These are phyloP conservation scores for Pyrenochaeta sp. DNA, from an alignment of 2,329 filamentous ascomycete species.

Conservation along the genomic window DNA sequence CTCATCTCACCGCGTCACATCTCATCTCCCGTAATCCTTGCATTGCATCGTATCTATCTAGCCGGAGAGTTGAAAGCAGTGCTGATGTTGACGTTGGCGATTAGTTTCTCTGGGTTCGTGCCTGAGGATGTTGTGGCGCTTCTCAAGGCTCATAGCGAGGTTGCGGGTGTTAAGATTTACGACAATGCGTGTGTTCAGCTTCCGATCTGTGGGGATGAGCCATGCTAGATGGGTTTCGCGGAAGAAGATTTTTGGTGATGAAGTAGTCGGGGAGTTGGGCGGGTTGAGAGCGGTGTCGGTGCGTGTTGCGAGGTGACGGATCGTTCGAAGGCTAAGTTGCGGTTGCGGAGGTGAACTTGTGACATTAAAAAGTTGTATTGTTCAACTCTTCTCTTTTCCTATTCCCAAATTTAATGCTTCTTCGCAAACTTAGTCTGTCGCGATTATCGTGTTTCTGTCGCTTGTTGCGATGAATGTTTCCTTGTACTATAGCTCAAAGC, in stretches of 20 bases:
- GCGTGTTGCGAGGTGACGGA: no score
- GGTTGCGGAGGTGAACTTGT: no score
- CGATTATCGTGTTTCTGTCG: no score
- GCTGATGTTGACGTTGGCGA: background rate
- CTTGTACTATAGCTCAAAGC: background rate
- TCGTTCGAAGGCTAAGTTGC: no score
- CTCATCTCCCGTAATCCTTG: background rate
- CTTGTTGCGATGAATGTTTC: no score
- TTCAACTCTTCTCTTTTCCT: no score
- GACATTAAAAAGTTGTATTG: no score
- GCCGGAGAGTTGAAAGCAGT: background rate
- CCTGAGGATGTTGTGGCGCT: slow-evolving; percentile 20
- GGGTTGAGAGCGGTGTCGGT: no score
- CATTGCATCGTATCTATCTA: background rate
- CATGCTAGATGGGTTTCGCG: slow-evolving; percentile 11
- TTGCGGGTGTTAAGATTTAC: slow-evolving; percentile 11
- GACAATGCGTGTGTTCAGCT: slow-evolving; percentile 23
- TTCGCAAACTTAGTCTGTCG: no score
- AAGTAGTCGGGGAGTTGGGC: no score
- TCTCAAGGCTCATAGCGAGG: slow-evolving; percentile 9
- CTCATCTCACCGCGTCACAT: background rate
- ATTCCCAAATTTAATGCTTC: no score
- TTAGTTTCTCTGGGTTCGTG: slow-evolving; percentile 21
- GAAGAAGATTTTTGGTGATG: no score
- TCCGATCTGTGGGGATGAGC: slow-evolving; percentile 25